phyloP scores from a whole-genome alignment of 225 moss, liverwort and hornwort species.

The Lunularia cruciata region DNA sequence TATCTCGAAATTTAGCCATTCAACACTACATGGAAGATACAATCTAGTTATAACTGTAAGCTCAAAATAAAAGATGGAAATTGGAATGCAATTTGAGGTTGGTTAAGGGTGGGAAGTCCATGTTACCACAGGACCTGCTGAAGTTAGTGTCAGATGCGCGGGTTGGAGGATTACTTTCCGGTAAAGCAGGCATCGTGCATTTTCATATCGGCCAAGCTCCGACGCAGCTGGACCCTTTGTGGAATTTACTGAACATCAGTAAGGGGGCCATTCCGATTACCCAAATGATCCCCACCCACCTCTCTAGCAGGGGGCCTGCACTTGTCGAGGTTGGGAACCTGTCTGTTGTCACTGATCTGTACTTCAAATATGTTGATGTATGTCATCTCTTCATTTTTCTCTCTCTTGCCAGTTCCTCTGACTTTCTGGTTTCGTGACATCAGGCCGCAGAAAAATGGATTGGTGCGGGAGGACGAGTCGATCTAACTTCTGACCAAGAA shows the following conservation, averaged over 20 bases:
- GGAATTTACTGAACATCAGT: constrained; percentile 75
- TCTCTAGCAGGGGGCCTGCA: constrained; percentile 64
- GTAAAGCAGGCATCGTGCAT: constrained; percentile 80
- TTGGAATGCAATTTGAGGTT: neutral
- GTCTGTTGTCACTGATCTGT: neutral
- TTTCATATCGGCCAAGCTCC: constrained; percentile 80
- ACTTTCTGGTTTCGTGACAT: neutral
- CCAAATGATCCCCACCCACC: constrained; percentile 88
- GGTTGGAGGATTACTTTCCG: constrained; percentile 88
- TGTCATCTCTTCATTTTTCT: too few species aligned
- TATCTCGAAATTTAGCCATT: too few species aligned
- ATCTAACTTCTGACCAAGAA: constrained; percentile 82
- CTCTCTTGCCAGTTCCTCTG: too few species aligned
- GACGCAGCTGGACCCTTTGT: constrained; percentile 72
- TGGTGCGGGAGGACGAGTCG: constrained; percentile 66
- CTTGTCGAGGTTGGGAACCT: constrained; percentile 60
- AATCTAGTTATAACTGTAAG: neutral
- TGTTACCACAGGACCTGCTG: constrained; percentile 57
- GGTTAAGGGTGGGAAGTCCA: neutral
- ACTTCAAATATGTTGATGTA: neutral
- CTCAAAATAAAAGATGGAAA: neutral
- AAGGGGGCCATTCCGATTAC: constrained; percentile 72
- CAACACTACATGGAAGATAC: neutral
- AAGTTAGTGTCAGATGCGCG: constrained; percentile 81
- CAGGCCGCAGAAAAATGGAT: constrained; percentile 90